phyloP scores from a whole-genome alignment of 1,284 basidiomycete genomes.

The Pseudozyma thailandica region DNA sequence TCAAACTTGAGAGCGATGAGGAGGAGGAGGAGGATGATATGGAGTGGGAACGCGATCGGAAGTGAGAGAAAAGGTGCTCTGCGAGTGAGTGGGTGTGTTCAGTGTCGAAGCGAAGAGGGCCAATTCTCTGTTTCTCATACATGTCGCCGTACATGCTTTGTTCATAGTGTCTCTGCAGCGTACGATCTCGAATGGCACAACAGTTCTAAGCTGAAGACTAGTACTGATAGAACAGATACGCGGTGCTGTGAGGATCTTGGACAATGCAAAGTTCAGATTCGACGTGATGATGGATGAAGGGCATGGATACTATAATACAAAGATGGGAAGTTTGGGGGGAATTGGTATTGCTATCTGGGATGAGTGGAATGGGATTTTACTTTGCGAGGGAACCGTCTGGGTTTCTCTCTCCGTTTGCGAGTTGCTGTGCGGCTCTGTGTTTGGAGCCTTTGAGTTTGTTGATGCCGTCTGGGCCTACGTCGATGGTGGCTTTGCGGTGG shows the following conservation, averaged over 20 bases:
- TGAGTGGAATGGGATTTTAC: not conserved
- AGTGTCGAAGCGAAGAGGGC: not conserved
- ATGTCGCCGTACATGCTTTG: no score
- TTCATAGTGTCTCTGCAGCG: no score
- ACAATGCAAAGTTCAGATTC: not conserved
- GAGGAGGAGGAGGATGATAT: constrained; percentile 36
- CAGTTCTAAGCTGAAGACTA: no score
- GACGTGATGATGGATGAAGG: not conserved
- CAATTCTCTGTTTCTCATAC: not conserved
- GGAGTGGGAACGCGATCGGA: constrained; percentile 19
- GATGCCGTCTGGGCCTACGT: constrained; percentile 34
- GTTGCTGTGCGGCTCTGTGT: constrained; percentile 38
- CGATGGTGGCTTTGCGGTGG: constrained; percentile 30
- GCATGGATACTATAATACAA: not conserved
- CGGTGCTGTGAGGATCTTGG: not conserved
- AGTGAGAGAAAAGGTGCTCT: not conserved
- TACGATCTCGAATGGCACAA: no score
- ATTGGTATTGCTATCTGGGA: not conserved
- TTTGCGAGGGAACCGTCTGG: constrained; percentile 19
- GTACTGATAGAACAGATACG: no score
- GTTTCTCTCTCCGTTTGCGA: constrained; percentile 30
- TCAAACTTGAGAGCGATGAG: not conserved
- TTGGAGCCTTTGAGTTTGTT: constrained; percentile 51
- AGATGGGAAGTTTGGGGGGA: not conserved
- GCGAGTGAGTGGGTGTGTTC: not conserved